Base-by-base conservation (phyloP, 371 early-diverging fungal species). In the Coemansia sp. region DNA sequence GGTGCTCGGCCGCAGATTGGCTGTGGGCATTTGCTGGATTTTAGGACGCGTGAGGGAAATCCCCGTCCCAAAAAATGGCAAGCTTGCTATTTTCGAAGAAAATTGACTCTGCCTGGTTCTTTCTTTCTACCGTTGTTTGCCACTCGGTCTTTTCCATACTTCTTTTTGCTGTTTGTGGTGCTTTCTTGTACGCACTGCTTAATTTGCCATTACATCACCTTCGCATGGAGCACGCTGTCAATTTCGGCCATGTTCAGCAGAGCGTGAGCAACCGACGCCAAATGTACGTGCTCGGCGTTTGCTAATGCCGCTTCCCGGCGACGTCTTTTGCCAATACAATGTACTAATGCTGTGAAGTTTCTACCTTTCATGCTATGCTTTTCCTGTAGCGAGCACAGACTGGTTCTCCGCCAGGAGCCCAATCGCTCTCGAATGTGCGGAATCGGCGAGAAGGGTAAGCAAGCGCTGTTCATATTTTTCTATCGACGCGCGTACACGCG, bases 401-500 rank as follows among this genome's bases (percentile, higher is more conserved):
- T 95, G 25, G 87, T 86, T 60, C 82, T 96, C 25, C 84, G 94
- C 14, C 96, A 96, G 71, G 93, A 95, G 74, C 95, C 95, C n/a
- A 91, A 93, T 80, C 95, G 93, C 82, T 92, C 94, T 18, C 89
- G 95, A 61, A 94, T 94, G 93, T 94, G 95, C 72, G 95, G 95
- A 47, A 88, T 94, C 64, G 94, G 94, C 60, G 95, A 94, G 75
- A 95, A 94, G 86, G 92, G 92, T 89, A 86, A 71, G 71, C 30
- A 37, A 37, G 37, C 37, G 37, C 37, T 37, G 37, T 37, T 37
- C 37, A 37, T 37, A 37, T 37, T 37, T 37, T 37, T 37, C 37
- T 37, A 37, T 37, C 37, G 37, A 37, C 37, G 11, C 37, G 37
- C 37, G 37, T 37, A 37, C 9, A 37, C 37, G 37, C 37, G 37